Percentiles rank a stretch among this genome's conserved stretches.
These are phyloP conservation scores for Pestalotiopsis sp. DNA, from an alignment of 2,329 filamentous ascomycete species.

Conservation along the genomic window DNA sequence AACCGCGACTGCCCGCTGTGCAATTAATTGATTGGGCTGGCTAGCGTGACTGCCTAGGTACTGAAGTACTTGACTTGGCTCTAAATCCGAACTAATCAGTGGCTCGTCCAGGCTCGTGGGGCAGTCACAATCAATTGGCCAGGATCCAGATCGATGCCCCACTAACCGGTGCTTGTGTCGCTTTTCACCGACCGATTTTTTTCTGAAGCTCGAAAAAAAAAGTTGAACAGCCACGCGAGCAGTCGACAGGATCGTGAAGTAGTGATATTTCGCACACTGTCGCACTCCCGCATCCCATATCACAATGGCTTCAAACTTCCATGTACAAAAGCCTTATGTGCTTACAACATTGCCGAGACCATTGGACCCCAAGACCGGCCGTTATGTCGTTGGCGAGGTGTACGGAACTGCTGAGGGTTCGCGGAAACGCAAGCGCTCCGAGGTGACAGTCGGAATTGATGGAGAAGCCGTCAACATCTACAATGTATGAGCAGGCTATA, in stretches of 20 bases:
- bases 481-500: conserved; percentile 42
- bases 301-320: conserved; percentile 61
- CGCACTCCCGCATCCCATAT: not conserved
- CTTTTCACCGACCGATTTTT: conserved; percentile 16
- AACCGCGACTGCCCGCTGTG: conserved; percentile 9
- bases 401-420: conserved; percentile 60
- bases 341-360: conserved; percentile 62
- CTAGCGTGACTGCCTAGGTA: not conserved
- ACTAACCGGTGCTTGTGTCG: conserved; percentile 10
- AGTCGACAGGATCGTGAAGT: not conserved
- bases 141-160: not conserved
- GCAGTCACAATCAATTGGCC: not conserved
- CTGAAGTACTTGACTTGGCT: not conserved
- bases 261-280: not conserved
- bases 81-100: not conserved
- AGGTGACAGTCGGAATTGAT: conserved; percentile 66
- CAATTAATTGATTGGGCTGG: not conserved
- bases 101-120: not conserved
- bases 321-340: conserved; percentile 67
- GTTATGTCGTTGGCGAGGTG: conserved; percentile 62
- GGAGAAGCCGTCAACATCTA: conserved; percentile 69
- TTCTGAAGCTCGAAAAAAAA: conserved; percentile 12
- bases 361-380: conserved; percentile 50
- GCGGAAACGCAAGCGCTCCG: conserved; percentile 65
- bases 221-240: not conserved